A percentile compares a stretch with the other conserved stretches of the same genome.
These are phyloP conservation scores for Bonia amplexicaulis DNA, from an alignment of 176 grass and related monocot species.

Conservation along the genomic window DNA sequence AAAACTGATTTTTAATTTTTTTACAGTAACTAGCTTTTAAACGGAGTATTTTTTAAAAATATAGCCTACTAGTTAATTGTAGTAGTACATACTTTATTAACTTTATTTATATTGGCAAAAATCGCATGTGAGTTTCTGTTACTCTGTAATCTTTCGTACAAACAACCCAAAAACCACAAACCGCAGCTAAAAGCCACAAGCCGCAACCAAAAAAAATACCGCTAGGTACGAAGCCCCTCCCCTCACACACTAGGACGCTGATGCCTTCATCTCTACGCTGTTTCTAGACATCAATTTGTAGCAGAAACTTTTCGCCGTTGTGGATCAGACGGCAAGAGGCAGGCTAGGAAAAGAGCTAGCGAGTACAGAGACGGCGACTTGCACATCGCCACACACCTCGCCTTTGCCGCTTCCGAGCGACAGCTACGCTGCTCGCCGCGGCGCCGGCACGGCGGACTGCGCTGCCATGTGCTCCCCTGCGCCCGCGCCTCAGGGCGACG, in stretches of 20 bases:
- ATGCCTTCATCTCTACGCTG: not conserved
- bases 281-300: not conserved
- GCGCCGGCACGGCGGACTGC: not conserved
- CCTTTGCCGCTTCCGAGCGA: not conserved
- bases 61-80: too few species aligned
- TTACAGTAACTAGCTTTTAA: too few species aligned
- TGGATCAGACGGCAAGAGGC: not conserved
- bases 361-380: not conserved
- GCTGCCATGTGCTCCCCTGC: not conserved
- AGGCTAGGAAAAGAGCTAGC: not conserved
- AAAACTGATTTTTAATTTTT: too few species aligned
- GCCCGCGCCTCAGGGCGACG: not conserved
- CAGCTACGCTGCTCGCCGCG: not conserved
- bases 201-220: too few species aligned
- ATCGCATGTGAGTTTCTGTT: too few species aligned
- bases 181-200: too few species aligned
- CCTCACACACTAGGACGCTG: not conserved
- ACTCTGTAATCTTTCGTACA: too few species aligned
- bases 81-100: too few species aligned
- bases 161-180: too few species aligned
- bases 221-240: not conserved
- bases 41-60: too few species aligned
- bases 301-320: not conserved
- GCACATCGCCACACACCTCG: not conserved
- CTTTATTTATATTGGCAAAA: too few species aligned